phyloP scores from a whole-genome alignment of 2,329 filamentous ascomycete species.

The Didymellaceae sp. region DNA sequence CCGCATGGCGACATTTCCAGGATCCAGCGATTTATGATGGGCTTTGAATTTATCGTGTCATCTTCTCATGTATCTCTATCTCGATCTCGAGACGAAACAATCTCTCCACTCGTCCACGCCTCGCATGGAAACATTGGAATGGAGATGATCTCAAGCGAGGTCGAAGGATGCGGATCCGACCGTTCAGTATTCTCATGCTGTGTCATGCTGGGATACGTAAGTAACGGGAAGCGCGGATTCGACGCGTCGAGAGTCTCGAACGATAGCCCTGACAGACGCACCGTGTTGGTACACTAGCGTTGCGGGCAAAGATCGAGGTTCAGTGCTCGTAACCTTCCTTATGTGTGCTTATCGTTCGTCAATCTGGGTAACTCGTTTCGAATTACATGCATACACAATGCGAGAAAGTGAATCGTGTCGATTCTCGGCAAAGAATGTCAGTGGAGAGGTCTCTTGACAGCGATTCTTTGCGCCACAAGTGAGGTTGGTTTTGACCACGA shows the following conservation, averaged over 20 bases:
- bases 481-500: constrained; percentile 17
- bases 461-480: constrained; percentile 1
- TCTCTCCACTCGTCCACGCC: constrained; percentile 1
- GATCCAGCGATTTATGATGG: no score
- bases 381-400: neutral
- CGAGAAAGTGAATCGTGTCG: neutral
- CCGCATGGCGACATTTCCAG: no score
- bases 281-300: neutral
- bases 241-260: constrained; percentile 1
- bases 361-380: neutral
- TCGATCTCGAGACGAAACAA: neutral
- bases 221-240: neutral
- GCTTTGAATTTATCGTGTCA: no score
- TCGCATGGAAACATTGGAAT: constrained; percentile 16
- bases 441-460: neutral
- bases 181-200: constrained; percentile 1
- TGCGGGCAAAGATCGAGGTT: neutral
- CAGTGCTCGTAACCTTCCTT: neutral
- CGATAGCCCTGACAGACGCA: constrained; percentile 6
- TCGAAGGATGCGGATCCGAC: neutral
- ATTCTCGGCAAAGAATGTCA: neutral
- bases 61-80: neutral
- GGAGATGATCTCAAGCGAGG: constrained; percentile 2
- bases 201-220: neutral
- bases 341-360: neutral